Conservation (phyloP, 768 basidiomycete genomes). For the Coprinopsis sp. region DNA sequence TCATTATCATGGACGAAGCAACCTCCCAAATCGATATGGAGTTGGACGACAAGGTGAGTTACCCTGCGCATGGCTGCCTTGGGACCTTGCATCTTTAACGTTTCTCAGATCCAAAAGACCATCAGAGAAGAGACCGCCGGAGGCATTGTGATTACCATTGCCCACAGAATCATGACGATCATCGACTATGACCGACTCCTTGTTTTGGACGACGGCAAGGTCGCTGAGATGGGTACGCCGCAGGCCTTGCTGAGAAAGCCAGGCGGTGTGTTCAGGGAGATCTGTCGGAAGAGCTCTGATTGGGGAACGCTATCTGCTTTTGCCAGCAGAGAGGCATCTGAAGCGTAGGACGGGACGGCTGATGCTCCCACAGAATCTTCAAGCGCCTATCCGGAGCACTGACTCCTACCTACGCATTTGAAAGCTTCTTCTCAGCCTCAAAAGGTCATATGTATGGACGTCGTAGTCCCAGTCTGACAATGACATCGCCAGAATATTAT, state of each 20-base stretch:
- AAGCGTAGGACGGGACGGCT: no score
- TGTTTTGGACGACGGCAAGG: constrained; percentile 65
- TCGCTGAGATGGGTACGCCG: constrained; percentile 77
- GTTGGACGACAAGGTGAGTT: constrained; percentile 59
- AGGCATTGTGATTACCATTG: constrained; percentile 79
- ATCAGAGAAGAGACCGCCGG: constrained; percentile 67
- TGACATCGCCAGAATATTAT: no score
- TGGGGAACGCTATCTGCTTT: constrained; percentile 25
- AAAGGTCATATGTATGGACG: no score
- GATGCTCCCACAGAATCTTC: no score
- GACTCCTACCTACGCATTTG: no score
- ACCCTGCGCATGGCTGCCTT: neutral
- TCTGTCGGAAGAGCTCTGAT: constrained; percentile 62
- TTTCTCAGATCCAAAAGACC: constrained; percentile 58
- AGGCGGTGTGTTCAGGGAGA: constrained; percentile 59
- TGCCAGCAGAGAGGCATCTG: neutral
- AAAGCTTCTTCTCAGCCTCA: no score
- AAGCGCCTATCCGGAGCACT: no score
- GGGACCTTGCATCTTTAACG: neutral
- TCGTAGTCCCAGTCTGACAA: no score
- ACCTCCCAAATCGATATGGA: constrained; percentile 70
- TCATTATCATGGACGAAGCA: constrained; percentile 76
- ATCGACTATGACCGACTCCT: constrained; percentile 73
- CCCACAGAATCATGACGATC: constrained; percentile 73
- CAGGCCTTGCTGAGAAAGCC: constrained; percentile 44